A percentile compares a stretch with the other conserved stretches of the same genome.
Evolutionary conservation across 1,284 basidiomycete genomes (phyloP).

Genomic region (Boletus mariae): DNA sequence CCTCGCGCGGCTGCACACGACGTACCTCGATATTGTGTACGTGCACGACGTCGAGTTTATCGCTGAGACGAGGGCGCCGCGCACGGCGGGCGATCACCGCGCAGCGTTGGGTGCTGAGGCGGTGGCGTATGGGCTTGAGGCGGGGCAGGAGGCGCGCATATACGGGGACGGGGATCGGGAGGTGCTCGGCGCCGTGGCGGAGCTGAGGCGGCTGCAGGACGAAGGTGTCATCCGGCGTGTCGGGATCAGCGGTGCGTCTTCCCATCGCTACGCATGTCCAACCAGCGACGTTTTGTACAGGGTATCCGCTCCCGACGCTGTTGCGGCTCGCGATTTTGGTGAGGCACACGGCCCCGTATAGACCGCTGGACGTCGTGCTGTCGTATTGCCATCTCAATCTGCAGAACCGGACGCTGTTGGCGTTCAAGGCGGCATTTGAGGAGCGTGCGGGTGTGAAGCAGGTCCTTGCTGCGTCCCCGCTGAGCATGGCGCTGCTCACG

Average conservation of each 20-base stretch:
- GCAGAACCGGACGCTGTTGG: constrained; percentile 69
- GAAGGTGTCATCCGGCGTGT: constrained; percentile 78
- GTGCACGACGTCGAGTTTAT: constrained; percentile 94
- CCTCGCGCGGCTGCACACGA: constrained; percentile 71
- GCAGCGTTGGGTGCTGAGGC: constrained; percentile 52
- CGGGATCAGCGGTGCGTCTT: constrained; percentile 74
- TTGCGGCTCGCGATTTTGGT: constrained; percentile 81
- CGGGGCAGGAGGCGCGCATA: constrained; percentile 56
- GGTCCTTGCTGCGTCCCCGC: constrained; percentile 82
- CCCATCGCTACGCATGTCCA: constrained; percentile 4
- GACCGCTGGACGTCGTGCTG: constrained; percentile 77
- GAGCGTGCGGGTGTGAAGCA: constrained; percentile 64
- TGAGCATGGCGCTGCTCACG: constrained; percentile 89
- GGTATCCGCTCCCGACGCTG: constrained; percentile 87
- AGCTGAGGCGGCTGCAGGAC: constrained; percentile 72
- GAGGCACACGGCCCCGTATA: constrained; percentile 56
- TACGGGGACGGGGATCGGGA: constrained; percentile 78
- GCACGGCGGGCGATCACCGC: constrained; percentile 51
- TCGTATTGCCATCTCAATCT: constrained; percentile 86
- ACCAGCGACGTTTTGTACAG: constrained; percentile 33
- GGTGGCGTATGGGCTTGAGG: constrained; percentile 57
- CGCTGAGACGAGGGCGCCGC: constrained; percentile 51
- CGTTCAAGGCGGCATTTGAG: constrained; percentile 61
- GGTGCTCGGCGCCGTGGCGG: constrained; percentile 70
- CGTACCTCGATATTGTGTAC: constrained; percentile 84